A percentile compares a stretch with the other conserved stretches of the same genome.
These are phyloP conservation scores for Phymatotrichopsis omnivora DNA, from an alignment of 2,329 filamentous ascomycete genomes.

Conservation along the genomic window DNA sequence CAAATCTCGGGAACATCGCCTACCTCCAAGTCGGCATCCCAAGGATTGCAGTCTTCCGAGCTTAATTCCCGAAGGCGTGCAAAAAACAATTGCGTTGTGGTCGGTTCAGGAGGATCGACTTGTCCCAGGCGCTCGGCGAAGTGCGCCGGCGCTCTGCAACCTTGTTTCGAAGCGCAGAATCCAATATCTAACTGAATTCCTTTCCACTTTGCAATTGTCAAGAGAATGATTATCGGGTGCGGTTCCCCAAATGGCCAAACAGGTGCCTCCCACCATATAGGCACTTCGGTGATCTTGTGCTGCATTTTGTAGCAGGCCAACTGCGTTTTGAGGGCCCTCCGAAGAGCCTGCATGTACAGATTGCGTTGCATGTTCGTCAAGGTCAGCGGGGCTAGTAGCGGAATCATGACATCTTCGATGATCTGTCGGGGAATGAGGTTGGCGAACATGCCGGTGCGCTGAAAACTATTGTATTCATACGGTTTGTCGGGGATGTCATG, in stretches of 20 bases:
- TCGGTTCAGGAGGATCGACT: too few species aligned
- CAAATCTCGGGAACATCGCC: background rate
- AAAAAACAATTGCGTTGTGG: conserved; percentile 16
- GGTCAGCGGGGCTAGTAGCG: conserved; percentile 10
- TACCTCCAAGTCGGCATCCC: background rate
- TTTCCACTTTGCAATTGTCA: conserved; percentile 10
- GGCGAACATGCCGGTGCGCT: conserved; percentile 5
- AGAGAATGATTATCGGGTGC: conserved; percentile 20
- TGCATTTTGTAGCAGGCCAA: background rate
- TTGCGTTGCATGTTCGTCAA: background rate
- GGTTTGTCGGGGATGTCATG: conserved; percentile 1
- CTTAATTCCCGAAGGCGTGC: conserved; percentile 13
- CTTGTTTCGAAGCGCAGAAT: too few species aligned
- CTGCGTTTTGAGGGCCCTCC: background rate
- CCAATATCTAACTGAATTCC: conserved; percentile 14
- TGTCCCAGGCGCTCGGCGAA: too few species aligned
- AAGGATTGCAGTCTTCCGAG: too few species aligned
- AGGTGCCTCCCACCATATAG: conserved; percentile 18
- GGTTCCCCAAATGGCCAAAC: conserved; percentile 16
- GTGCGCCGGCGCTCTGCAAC: too few species aligned
- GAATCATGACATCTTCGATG: conserved; percentile 11
- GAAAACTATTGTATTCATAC: background rate
- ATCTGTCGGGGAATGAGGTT: conserved; percentile 15
- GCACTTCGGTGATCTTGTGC: too few species aligned
- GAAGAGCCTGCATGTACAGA: conserved; percentile 1